phyloP scores from a whole-genome alignment of 257 asterid species.

The Jacaranda copaia region DNA sequence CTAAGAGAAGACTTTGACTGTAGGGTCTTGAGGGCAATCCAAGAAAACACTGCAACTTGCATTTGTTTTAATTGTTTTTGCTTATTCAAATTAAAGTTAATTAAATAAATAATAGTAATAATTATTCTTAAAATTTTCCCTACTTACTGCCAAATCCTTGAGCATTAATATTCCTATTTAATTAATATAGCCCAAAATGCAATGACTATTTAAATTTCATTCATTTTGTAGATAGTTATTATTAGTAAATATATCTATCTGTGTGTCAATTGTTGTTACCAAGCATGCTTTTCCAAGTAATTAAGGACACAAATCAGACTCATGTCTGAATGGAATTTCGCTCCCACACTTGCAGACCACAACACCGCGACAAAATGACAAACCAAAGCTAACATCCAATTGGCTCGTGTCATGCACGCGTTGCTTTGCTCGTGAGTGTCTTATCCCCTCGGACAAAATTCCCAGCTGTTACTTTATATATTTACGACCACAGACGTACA shows the following conservation, averaged over 20 bases:
- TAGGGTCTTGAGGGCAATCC: background rate
- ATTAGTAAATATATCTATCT: background rate
- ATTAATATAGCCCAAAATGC: background rate
- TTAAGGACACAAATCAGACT: constrained; percentile 38
- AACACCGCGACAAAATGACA: background rate
- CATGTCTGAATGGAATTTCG: constrained; percentile 38
- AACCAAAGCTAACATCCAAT: background rate
- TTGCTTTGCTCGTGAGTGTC: background rate
- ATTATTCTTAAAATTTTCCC: too few species aligned
- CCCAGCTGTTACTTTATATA: constrained; percentile 55
- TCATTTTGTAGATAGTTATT: background rate
- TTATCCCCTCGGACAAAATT: constrained; percentile 43
- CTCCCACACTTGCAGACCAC: constrained; percentile 24
- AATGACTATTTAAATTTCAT: background rate
- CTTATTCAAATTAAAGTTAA: background rate
- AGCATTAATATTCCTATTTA: too few species aligned
- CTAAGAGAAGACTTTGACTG: background rate
- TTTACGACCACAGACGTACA: constrained; percentile 48
- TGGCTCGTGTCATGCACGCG: constrained; percentile 37
- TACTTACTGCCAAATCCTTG: too few species aligned
- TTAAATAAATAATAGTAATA: background rate
- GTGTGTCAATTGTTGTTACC: background rate
- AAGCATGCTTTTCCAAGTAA: constrained; percentile 46
- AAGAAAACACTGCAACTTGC: background rate
- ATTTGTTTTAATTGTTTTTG: background rate